Conservation (phyloP, 148 eudicot species). For the Silene conica region DNA sequence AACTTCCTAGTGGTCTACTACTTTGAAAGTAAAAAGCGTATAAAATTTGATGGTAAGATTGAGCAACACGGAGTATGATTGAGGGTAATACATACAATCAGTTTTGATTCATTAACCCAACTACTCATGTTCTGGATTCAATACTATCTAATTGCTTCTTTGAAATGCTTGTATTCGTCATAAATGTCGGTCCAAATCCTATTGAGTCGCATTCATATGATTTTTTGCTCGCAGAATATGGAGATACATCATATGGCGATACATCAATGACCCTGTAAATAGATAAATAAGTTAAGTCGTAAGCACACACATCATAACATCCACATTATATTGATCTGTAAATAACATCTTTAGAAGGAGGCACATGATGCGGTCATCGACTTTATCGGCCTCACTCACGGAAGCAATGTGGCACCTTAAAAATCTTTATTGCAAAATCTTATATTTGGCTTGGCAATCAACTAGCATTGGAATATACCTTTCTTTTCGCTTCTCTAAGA, state of each 20-base stretch:
- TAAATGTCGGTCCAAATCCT: constrained; percentile 18
- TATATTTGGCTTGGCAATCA: too few species aligned
- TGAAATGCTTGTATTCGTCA: constrained; percentile 21
- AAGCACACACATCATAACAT: background rate
- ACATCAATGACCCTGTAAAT: constrained; percentile 37
- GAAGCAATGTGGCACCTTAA: too few species aligned
- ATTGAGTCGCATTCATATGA: constrained; percentile 32
- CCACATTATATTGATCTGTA: background rate
- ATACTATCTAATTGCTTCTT: constrained; percentile 9
- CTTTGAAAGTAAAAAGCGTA: background rate
- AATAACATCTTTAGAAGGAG: too few species aligned
- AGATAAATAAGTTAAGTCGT: background rate
- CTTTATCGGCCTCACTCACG: too few species aligned
- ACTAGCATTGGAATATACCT: constrained; percentile 33
- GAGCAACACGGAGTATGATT: background rate
- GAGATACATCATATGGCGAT: constrained; percentile 42
- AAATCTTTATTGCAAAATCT: too few species aligned
- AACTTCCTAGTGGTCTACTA: background rate
- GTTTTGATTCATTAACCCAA: background rate
- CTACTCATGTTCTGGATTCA: background rate
- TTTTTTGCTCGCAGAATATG: constrained; percentile 33
- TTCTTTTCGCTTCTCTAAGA: constrained; percentile 63
- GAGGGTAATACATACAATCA: background rate
- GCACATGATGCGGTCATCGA: too few species aligned
- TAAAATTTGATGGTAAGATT: background rate